phyloP scores from a whole-genome alignment of 176 grass and related monocot species.

The Carex myosuroides region DNA sequence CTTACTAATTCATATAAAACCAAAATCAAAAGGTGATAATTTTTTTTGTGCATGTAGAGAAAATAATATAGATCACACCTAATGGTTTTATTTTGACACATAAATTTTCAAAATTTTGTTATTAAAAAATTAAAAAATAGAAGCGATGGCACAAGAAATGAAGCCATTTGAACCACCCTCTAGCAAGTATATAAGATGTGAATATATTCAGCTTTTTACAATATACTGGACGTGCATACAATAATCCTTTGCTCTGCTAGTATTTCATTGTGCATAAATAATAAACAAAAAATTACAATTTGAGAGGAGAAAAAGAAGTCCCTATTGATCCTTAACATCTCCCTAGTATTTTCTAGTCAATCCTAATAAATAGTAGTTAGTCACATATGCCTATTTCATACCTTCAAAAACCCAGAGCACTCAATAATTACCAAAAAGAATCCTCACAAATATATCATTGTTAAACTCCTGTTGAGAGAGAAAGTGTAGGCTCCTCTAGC shows the following conservation, averaged over 20 bases:
- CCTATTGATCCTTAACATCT: not conserved
- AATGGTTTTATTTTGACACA: no score
- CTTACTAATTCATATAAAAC: no score
- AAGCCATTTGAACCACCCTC: no score
- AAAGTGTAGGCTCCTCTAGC: not conserved
- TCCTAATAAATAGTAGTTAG: not conserved
- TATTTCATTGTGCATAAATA: not conserved
- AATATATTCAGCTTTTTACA: no score
- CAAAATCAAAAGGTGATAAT: no score
- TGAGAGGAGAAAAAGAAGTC: not conserved
- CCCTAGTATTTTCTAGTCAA: not conserved
- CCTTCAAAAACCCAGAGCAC: not conserved
- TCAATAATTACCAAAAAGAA: not conserved
- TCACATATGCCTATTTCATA: not conserved
- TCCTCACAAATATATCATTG: not conserved
- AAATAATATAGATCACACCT: no score
- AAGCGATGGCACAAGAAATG: no score
- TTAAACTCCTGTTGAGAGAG: not conserved
- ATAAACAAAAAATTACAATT: not conserved
- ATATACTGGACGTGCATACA: not conserved
- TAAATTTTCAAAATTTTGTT: no score
- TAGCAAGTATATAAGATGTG: no score
- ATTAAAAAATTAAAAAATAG: no score
- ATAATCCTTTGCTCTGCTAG: not conserved
- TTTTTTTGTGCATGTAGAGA: no score